These are phyloP conservation scores for Penicillium fuscoglaucum DNA, from an alignment of 2,329 filamentous ascomycete genomes.

Conservation along the genomic window DNA sequence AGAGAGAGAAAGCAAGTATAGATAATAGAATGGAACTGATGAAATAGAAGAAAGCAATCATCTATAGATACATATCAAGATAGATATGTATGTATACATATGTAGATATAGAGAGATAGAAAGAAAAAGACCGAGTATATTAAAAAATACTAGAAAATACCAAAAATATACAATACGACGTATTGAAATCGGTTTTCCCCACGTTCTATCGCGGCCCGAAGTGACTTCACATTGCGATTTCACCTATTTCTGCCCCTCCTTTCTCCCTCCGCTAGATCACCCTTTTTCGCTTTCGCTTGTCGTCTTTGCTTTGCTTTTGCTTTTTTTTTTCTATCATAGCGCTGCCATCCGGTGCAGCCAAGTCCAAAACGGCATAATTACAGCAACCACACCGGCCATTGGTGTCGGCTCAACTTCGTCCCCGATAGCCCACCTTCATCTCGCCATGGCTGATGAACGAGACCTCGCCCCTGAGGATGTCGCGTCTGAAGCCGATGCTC, in stretches of 20 bases:
- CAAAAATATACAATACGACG: not conserved
- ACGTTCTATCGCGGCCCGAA: slow-evolving; percentile 10
- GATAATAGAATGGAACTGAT: not conserved
- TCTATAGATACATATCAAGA: not conserved
- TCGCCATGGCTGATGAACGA: slow-evolving; percentile 17
- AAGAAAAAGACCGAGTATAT: not conserved
- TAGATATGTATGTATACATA: not conserved
- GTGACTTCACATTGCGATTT: slow-evolving; percentile 14
- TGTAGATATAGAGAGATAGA: not conserved
- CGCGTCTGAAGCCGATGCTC: slow-evolving; percentile 42
- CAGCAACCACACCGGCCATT: slow-evolving; percentile 23
- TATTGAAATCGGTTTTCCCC: slow-evolving; percentile 4
- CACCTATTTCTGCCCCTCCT: slow-evolving; percentile 12
- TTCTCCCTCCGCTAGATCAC: slow-evolving; percentile 1
- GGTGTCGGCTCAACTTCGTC: slow-evolving; percentile 20
- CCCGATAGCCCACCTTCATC: not conserved
- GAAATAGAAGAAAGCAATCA: not conserved
- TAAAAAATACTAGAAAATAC: not conserved
- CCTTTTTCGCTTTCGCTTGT: not conserved
- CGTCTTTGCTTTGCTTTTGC: not conserved
- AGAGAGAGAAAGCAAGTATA: not conserved
- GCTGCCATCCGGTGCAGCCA: not conserved
- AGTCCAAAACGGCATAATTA: slow-evolving; percentile 12
- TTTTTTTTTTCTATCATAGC: not conserved
- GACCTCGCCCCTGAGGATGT: slow-evolving; percentile 16